Conservation (phyloP, 768 basidiomycete species). For the Mycena polygramma region DNA sequence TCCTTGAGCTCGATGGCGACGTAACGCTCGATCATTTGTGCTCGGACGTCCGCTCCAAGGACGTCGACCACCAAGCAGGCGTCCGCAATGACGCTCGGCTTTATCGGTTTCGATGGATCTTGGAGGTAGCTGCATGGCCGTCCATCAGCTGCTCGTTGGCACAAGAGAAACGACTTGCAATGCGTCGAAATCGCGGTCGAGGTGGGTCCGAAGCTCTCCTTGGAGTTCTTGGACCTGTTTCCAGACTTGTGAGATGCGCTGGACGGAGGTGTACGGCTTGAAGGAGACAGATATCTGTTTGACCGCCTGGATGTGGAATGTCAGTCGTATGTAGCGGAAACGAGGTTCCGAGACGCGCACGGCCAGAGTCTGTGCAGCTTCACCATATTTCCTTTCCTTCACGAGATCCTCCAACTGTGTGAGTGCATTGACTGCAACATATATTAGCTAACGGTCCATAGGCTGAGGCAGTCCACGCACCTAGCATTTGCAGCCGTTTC, state of each 20-base stretch:
- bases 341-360: constrained; percentile 51
- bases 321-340: background rate
- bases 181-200: constrained; percentile 92
- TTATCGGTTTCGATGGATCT: constrained; percentile 76
- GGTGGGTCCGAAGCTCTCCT: constrained; percentile 80
- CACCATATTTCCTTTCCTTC: constrained; percentile 82
- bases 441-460: background rate
- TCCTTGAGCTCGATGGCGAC: constrained; percentile 92
- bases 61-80: constrained; percentile 93
- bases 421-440: constrained; percentile 78
- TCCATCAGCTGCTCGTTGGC: constrained; percentile 1
- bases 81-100: constrained; percentile 75
- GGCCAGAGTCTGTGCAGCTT: constrained; percentile 86
- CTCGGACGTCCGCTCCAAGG: constrained; percentile 86
- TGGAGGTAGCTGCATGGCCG: constrained; percentile 75
- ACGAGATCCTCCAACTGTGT: constrained; percentile 85
- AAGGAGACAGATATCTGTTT: constrained; percentile 88
- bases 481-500: constrained; percentile 93
- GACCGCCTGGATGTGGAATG: constrained; percentile 70
- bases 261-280: constrained; percentile 82
- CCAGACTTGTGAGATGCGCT: constrained; percentile 82
- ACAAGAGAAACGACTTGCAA: constrained; percentile 71
- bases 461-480: constrained; percentile 57
- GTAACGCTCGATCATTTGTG: constrained; percentile 88
- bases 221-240: constrained; percentile 86